phyloP scores from a whole-genome alignment of 805 yeast species.

The Candida germanica region DNA sequence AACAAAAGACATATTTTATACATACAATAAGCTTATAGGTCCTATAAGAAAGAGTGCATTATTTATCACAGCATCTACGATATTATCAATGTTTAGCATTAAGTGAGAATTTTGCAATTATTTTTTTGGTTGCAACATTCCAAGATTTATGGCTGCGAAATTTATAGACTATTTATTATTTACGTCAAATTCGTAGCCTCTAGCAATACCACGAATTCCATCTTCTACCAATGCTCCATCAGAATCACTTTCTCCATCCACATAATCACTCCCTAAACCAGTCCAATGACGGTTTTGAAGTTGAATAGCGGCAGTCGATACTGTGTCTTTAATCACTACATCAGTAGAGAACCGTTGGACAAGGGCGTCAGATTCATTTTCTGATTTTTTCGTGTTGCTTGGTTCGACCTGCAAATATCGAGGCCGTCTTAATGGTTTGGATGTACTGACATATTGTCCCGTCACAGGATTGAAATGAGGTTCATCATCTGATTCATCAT shows the following conservation, averaged over 20 bases:
- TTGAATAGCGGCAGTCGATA: constrained; percentile 81
- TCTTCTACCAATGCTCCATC: constrained; percentile 81
- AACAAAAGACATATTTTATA: not conserved
- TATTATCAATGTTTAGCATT: not conserved
- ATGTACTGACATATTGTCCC: constrained; percentile 64
- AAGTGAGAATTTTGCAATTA: not conserved
- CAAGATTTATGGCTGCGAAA: constrained; percentile 6
- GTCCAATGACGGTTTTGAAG: constrained; percentile 78
- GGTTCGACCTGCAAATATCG: constrained; percentile 55
- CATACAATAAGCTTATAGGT: constrained; percentile 3
- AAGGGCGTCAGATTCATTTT: constrained; percentile 30
- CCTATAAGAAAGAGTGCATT: too few relatives aligned
- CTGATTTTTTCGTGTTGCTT: constrained; percentile 27
- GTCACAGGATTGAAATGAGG: constrained; percentile 90
- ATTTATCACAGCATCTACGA: too few relatives aligned
- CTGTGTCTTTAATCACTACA: constrained; percentile 68
- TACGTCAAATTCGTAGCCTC: constrained; percentile 62
- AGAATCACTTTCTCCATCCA: constrained; percentile 31
- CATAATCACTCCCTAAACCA: constrained; percentile 86
- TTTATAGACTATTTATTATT: constrained; percentile 1
- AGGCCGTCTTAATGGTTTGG: constrained; percentile 71
- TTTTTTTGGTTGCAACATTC: too few relatives aligned
- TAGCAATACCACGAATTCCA: constrained; percentile 85
- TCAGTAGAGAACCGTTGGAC: constrained; percentile 56
- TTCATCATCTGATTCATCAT: constrained; percentile 33